These are phyloP conservation scores for Tillandsia fasciculata DNA, from an alignment of 176 grass and related monocot species.

Conservation along the genomic window DNA sequence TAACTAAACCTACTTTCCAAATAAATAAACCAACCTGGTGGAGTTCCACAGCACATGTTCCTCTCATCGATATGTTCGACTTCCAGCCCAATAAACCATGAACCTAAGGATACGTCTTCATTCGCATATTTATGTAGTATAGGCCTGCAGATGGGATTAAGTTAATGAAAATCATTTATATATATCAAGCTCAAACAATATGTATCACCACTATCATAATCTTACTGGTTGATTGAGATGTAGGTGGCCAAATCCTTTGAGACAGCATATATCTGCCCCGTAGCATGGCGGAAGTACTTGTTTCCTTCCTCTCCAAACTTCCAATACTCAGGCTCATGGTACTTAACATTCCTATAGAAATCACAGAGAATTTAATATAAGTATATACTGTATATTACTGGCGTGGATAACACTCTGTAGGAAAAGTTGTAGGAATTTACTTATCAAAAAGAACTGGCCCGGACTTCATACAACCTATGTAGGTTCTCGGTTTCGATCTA, in stretches of 20 bases:
- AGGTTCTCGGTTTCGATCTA: slow-evolving; percentile 77
- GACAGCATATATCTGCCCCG: slow-evolving; percentile 73
- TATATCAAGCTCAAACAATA: slow-evolving; percentile 5
- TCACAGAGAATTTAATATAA: neutral
- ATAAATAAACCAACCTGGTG: slow-evolving; percentile 45
- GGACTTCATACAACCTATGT: slow-evolving; percentile 98
- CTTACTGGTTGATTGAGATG: slow-evolving; percentile 92
- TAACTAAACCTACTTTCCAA: too few species aligned
- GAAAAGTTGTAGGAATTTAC: slow-evolving; percentile 30
- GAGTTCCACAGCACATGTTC: slow-evolving; percentile 79
- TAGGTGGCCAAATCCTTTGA: slow-evolving; percentile 90
- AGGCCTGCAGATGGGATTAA: slow-evolving; percentile 27
- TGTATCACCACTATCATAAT: neutral
- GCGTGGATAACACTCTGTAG: neutral
- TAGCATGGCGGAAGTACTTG: slow-evolving; percentile 85
- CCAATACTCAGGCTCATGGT: slow-evolving; percentile 89
- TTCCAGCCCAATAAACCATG: slow-evolving; percentile 93
- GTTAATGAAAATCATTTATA: slow-evolving; percentile 8
- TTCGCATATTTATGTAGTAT: slow-evolving; percentile 91
- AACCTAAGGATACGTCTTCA: slow-evolving; percentile 70
- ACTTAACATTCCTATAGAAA: slow-evolving; percentile 52
- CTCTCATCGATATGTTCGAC: slow-evolving; percentile 85
- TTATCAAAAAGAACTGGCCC: slow-evolving; percentile 80
- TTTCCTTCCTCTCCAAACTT: slow-evolving; percentile 94
- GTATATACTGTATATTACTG: neutral